phyloP scores from a whole-genome alignment of 2,329 filamentous ascomycete species.

The Sporothrix variecibatus region DNA sequence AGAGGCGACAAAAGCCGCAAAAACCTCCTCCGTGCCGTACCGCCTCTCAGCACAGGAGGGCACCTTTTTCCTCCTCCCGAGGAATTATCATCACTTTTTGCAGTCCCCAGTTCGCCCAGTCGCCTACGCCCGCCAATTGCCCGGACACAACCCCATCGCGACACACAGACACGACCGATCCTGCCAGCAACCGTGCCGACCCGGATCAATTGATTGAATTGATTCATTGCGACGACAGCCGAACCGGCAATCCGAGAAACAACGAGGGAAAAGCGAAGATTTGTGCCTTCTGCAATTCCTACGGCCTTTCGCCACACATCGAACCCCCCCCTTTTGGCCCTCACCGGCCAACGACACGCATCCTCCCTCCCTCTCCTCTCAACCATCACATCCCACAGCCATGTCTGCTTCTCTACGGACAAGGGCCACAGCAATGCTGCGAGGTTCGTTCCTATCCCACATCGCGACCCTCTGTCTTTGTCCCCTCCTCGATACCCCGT shows the following conservation, averaged over 20 bases:
- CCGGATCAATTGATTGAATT: constrained; percentile 18
- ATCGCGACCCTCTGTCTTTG: not conserved
- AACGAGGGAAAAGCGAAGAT: not conserved
- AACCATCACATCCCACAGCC: constrained; percentile 31
- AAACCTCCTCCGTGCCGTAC: constrained; percentile 25
- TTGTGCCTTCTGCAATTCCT: not conserved
- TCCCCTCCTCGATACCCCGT: not conserved
- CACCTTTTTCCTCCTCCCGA: constrained; percentile 29
- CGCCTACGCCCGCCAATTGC: constrained; percentile 11
- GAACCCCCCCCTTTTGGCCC: not conserved
- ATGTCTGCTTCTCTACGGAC: constrained; percentile 55
- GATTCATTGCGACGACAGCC: constrained; percentile 14
- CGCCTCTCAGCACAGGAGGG: not conserved
- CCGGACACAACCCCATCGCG: not conserved
- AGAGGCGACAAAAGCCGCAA: constrained; percentile 32
- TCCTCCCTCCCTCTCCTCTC: constrained; percentile 12
- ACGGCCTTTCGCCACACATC: not conserved
- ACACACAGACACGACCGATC: not conserved
- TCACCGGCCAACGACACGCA: constrained; percentile 3
- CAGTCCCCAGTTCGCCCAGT: constrained; percentile 13
- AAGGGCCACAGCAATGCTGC: constrained; percentile 54
- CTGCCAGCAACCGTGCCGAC: not conserved
- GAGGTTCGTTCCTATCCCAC: constrained; percentile 45
- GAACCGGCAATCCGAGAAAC: not conserved
- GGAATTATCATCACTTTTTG: constrained; percentile 32